phyloP scores from a whole-genome alignment of 2,329 filamentous ascomycete species.

The Knoxdaviesia proteae region DNA sequence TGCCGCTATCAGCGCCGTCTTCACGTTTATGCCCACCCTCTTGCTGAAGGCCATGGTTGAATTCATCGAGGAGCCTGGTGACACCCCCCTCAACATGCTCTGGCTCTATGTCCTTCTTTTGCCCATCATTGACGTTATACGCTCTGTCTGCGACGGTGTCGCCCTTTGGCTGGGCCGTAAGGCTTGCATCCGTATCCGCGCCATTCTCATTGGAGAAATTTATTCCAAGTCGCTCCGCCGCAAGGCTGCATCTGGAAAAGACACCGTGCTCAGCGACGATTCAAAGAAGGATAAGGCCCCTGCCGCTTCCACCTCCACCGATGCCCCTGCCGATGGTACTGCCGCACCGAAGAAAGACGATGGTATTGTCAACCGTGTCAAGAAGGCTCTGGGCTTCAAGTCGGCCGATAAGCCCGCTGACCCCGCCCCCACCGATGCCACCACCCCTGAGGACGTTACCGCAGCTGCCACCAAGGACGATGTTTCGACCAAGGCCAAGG shows the following conservation, averaged over 20 bases:
- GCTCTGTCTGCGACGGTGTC: slow-evolving; percentile 67
- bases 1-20: slow-evolving; percentile 58
- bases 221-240: slow-evolving; percentile 88
- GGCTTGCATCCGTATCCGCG: slow-evolving; percentile 78
- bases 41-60: slow-evolving; percentile 80
- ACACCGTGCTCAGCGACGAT: slow-evolving; percentile 47
- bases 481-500: too few species aligned
- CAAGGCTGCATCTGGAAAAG: slow-evolving; percentile 61
- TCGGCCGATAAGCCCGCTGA: slow-evolving; percentile 13
- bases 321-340: too few species aligned
- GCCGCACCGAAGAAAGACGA: slow-evolving; percentile 6
- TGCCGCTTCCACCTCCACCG: slow-evolving; percentile 2
- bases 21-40: slow-evolving; percentile 81
- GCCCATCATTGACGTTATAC: slow-evolving; percentile 61
- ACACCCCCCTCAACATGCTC: slow-evolving; percentile 63
- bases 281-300: slow-evolving; percentile 21
- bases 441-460: slow-evolving; percentile 16
- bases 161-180: slow-evolving; percentile 86
- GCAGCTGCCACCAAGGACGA: too few species aligned
- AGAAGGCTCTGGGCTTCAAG: slow-evolving; percentile 35
- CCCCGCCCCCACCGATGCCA: slow-evolving; percentile 13
- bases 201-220: slow-evolving; percentile 92
- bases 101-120: slow-evolving; percentile 92
- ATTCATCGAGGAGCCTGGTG: slow-evolving; percentile 69
- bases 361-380: slow-evolving; percentile 26